These are phyloP conservation scores for Rhizophora mangle DNA, from an alignment of 345 rosid genomes.

Conservation along the genomic window DNA sequence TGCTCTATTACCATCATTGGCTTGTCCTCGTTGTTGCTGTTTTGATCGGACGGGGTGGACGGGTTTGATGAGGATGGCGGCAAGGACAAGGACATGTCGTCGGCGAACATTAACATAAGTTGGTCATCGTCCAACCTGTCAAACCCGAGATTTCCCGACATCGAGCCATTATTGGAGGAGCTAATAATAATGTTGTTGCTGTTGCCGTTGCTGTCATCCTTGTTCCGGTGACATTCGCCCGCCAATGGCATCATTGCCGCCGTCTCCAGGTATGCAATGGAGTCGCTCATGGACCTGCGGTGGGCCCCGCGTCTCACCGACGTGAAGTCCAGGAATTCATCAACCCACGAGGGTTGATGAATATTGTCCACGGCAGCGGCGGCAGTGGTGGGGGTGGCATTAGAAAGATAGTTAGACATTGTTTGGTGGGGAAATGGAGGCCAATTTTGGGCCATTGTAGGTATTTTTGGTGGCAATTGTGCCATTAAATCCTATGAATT, in stretches of 20 bases:
- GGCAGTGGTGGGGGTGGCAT: slow-evolving; percentile 6
- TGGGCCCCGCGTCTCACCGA: slow-evolving; percentile 61
- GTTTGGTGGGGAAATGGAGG: slow-evolving; percentile 40
- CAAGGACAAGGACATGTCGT: slow-evolving; percentile 51
- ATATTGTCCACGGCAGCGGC: not conserved
- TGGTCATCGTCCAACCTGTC: slow-evolving; percentile 80
- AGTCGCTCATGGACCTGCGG: slow-evolving; percentile 84
- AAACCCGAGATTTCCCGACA: slow-evolving; percentile 24
- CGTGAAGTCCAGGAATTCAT: slow-evolving; percentile 87
- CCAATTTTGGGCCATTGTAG: slow-evolving; percentile 28
- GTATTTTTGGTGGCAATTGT: slow-evolving; percentile 22
- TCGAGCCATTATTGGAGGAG: not conserved
- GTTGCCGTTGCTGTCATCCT: slow-evolving; percentile 3
- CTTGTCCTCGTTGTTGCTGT: slow-evolving; percentile 59
- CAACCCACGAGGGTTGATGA: slow-evolving; percentile 59
- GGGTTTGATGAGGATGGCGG: slow-evolving; percentile 56
- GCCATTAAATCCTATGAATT: slow-evolving; percentile 10
- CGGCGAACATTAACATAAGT: slow-evolving; percentile 74
- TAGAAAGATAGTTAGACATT: slow-evolving; percentile 23
- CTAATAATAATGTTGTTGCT: not conserved
- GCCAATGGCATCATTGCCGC: slow-evolving; percentile 22
- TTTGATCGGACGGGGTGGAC: slow-evolving; percentile 68
- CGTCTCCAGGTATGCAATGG: slow-evolving; percentile 63
- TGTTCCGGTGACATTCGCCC: slow-evolving; percentile 23
- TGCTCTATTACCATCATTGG: slow-evolving; percentile 20